A percentile compares a stretch with the other conserved stretches of the same genome.
Evolutionary conservation across 2,329 filamentous ascomycete genomes (phyloP).

Genomic region (Beauveria caledonica): DNA sequence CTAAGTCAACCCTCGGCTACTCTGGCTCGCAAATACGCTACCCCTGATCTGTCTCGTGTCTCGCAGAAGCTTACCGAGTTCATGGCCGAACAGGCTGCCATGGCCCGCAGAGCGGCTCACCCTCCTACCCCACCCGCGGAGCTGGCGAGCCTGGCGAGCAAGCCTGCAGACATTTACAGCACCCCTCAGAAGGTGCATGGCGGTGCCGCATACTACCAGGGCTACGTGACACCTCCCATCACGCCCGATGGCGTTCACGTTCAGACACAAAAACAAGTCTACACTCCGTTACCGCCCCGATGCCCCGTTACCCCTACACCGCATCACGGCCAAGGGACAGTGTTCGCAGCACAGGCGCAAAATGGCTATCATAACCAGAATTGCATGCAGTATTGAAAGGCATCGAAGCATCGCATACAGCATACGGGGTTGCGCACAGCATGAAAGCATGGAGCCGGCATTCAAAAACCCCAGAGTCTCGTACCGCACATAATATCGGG

Average conservation of each 20-base stretch:
- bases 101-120: slow-evolving; percentile 37
- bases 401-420: slow-evolving; percentile 19
- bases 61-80: slow-evolving; percentile 50
- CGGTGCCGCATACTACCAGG: slow-evolving; percentile 55
- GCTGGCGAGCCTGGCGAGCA: slow-evolving; percentile 35
- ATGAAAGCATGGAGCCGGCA: background rate
- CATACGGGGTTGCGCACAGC: background rate
- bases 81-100: slow-evolving; percentile 50
- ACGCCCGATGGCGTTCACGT: slow-evolving; percentile 62
- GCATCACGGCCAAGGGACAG: slow-evolving; percentile 30
- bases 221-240: slow-evolving; percentile 78
- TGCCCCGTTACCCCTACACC: slow-evolving; percentile 58
- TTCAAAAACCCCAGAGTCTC: slow-evolving; percentile 3
- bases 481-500: slow-evolving; percentile 11
- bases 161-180: slow-evolving; percentile 57
- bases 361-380: slow-evolving; percentile 35
- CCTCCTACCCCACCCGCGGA: slow-evolving; percentile 55
- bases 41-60: slow-evolving; percentile 42
- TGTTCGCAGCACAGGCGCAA: slow-evolving; percentile 27
- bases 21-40: slow-evolving; percentile 52
- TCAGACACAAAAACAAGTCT: slow-evolving; percentile 38
- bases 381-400: slow-evolving; percentile 28
- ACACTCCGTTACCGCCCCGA: slow-evolving; percentile 38
- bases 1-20: slow-evolving; percentile 51
- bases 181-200: slow-evolving; percentile 72